These are phyloP conservation scores for Trichoderma virens DNA, from an alignment of 495 filamentous ascomycete species.

Conservation along the genomic window DNA sequence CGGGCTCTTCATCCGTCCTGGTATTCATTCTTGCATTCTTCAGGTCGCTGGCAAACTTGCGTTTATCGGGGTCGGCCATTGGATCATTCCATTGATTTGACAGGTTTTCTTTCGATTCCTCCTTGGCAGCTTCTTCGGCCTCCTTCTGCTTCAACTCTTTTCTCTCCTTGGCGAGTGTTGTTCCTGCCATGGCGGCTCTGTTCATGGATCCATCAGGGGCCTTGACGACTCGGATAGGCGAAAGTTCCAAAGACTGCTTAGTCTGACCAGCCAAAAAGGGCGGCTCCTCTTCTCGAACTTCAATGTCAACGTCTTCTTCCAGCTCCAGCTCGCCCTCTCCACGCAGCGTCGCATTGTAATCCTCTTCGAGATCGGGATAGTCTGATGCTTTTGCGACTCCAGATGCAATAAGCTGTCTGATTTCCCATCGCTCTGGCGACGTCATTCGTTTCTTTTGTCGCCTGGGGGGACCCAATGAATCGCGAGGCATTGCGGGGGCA, in stretches of 20 bases:
- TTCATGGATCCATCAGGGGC: constrained; percentile 95
- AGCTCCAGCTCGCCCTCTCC: constrained; percentile 87
- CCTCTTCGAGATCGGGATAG: constrained; percentile 91
- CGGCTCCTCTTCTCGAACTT: constrained; percentile 91
- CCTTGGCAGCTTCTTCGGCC: constrained; percentile 71
- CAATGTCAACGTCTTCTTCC: constrained; percentile 96
- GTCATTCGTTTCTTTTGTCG: constrained; percentile 82
- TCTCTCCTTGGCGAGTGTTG: constrained; percentile 81
- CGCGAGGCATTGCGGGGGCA: constrained; percentile 7
- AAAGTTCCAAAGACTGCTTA: constrained; percentile 88
- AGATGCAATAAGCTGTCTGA: constrained; percentile 90
- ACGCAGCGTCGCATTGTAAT: constrained; percentile 79
- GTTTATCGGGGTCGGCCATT: constrained; percentile 75
- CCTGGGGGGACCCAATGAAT: constrained; percentile 23
- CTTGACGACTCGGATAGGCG: constrained; percentile 92
- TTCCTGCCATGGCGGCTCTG: constrained; percentile 88
- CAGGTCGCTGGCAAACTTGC: constrained; percentile 82
- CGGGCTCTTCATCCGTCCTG: constrained; percentile 63
- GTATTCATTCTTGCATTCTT: constrained; percentile 43
- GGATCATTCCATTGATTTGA: constrained; percentile 94
- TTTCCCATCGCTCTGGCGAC: constrained; percentile 94
- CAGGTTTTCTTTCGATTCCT: constrained; percentile 56
- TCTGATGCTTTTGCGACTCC: constrained; percentile 84
- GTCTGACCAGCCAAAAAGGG: constrained; percentile 95
- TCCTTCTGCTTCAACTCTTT: constrained; percentile 85